Evolutionary conservation across 1,139 yeast species (phyloP), one percentile per base, ranked within the genome.

Genomic region (Citeromyces hawaiiensis): DNA sequence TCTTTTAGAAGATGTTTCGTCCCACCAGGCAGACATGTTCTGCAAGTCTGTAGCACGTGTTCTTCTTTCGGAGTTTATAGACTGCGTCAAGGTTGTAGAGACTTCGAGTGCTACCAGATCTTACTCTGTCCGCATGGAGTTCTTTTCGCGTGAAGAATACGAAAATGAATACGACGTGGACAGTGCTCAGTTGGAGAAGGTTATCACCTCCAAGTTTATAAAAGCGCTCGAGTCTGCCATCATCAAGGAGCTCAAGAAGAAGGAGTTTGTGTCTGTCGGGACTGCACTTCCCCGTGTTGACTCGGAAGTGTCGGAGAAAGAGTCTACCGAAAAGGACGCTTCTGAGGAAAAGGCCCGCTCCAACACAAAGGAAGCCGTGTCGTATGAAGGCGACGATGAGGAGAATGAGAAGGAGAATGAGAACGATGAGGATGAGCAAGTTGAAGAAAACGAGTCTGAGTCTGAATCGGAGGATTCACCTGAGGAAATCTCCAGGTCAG

Each of bases 311-410:
- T 9, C 27, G 11, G 27, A 23, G 11, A 23, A 23, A 9, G 11
- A 9, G 9, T 7, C 27, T 9, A 9, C 11, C 37, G 83, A 71
- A 43, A 83, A 68, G 38, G 87, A 79, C 52, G 83, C 79, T 40
- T 83, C 79, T 48, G 86, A 80, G 46, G 86, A 77, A 44, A 74
- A 68, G 51, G 61, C 67, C 46, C 71, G 68, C 51, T 63, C 70
- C 43, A 76, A 76, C 50, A 68, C 76, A 31, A 86, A 86, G 55
- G 94, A 87, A 62, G 79, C 94, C 19, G 94, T 86, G 35, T 83
- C 96, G 1, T 88, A 87, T 53, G 96, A 86, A 49, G 96, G 79
- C 15, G 96, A 96, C 23, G 96, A 87, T 61, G 96, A 85, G 45
- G 96, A 85, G 38, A 96, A 86, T 56, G 64, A 85, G 38, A 96